phyloP scores from a whole-genome alignment of 2,329 filamentous ascomycete genomes.

The Hypoxylon sp. region DNA sequence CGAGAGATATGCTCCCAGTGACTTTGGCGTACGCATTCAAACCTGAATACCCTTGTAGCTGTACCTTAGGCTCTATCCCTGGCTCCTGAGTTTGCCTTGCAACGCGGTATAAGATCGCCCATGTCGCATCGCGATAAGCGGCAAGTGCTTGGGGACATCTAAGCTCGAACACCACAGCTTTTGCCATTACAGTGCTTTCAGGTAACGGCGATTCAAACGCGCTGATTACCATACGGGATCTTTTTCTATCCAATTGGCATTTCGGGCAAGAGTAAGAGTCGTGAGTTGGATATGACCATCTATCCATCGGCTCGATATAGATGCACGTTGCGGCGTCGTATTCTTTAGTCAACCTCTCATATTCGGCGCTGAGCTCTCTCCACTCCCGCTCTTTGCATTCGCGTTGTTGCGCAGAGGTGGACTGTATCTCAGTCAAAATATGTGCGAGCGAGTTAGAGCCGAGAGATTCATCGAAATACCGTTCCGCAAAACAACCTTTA shows the following conservation, averaged over 20 bases:
- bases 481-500: constrained; percentile 60
- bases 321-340: constrained; percentile 52
- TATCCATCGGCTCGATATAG: constrained; percentile 44
- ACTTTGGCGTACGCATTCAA: constrained; percentile 21
- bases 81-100: constrained; percentile 41
- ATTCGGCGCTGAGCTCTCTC: constrained; percentile 48
- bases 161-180: constrained; percentile 59
- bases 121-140: constrained; percentile 58
- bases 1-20: constrained; percentile 37
- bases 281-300: constrained; percentile 31
- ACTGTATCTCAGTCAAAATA: constrained; percentile 44
- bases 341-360: constrained; percentile 50
- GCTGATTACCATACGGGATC: constrained; percentile 53
- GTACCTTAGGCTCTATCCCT: constrained; percentile 32
- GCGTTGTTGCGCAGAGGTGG: constrained; percentile 34
- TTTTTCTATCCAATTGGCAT: constrained; percentile 51
- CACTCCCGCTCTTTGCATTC: constrained; percentile 52
- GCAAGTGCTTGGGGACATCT: constrained; percentile 52
- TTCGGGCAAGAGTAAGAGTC: constrained; percentile 52
- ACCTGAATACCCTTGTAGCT: constrained; percentile 41
- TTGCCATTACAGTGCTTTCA: constrained; percentile 45
- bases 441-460: constrained; percentile 39
- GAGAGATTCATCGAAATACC: constrained; percentile 58
- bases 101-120: constrained; percentile 53
- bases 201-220: constrained; percentile 59